Conservation (phyloP, 1,139 yeast species). For the Hyphopichia burtonii region DNA sequence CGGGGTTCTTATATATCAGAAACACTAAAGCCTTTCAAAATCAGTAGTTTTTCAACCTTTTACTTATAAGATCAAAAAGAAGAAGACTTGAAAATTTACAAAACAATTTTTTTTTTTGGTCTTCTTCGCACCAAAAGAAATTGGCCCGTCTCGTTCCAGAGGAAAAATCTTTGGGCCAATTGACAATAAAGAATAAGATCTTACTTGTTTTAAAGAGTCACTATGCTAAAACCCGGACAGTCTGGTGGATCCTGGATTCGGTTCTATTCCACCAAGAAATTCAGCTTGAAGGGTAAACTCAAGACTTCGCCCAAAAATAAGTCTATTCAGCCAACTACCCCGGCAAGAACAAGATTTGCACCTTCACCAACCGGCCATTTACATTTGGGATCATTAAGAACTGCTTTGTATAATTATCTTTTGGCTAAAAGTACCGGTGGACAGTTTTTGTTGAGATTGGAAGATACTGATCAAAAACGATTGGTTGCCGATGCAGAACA, state of each 20-base stretch:
- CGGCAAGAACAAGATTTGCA: slow-evolving; percentile 91
- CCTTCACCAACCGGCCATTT: slow-evolving; percentile 97
- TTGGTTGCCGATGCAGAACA: slow-evolving; percentile 79
- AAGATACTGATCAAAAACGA: slow-evolving; percentile 87
- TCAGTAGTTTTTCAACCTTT: too few species aligned
- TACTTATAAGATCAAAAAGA: background rate
- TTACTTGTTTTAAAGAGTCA: too few species aligned
- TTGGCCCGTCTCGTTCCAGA: too few species aligned
- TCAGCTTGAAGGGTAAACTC: slow-evolving; percentile 8
- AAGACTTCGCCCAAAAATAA: slow-evolving; percentile 7
- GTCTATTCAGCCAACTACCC: slow-evolving; percentile 46
- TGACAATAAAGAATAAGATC: too few species aligned
- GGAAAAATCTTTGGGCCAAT: too few species aligned
- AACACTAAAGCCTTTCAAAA: too few species aligned
- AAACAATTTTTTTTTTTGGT: background rate
- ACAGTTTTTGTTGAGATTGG: slow-evolving; percentile 74
- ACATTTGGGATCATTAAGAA: slow-evolving; percentile 88
- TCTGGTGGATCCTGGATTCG: background rate
- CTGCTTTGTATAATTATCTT: slow-evolving; percentile 87
- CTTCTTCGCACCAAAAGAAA: background rate
- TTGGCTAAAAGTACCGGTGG: slow-evolving; percentile 82
- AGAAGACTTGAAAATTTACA: background rate
- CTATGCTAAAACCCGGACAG: background rate
- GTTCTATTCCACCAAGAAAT: slow-evolving; percentile 6
- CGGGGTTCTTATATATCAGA: too few species aligned